phyloP scores from a whole-genome alignment of 2,329 filamentous ascomycete species.

The Orbilia ellipsospora region DNA sequence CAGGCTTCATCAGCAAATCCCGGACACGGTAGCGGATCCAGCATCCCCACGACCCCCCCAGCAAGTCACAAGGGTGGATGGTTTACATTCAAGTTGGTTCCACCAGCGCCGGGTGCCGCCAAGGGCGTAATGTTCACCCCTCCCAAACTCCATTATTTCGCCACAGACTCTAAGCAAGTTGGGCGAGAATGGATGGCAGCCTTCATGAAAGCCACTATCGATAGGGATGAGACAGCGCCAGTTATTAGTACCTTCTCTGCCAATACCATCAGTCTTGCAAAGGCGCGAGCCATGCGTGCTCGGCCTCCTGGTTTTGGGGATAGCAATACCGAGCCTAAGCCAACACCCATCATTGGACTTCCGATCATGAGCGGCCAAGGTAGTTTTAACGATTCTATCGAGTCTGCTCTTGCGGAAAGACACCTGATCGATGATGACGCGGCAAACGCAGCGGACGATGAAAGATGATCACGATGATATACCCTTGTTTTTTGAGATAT shows the following conservation, averaged over 20 bases:
- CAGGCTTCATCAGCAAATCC: slow-evolving; percentile 66
- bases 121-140: slow-evolving; percentile 97
- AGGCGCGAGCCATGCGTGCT: slow-evolving; percentile 87
- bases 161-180: slow-evolving; percentile 87
- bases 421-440: slow-evolving; percentile 49
- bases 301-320: slow-evolving; percentile 74
- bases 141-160: slow-evolving; percentile 96
- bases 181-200: slow-evolving; percentile 98
- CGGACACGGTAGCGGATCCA: slow-evolving; percentile 60
- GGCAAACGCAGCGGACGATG: slow-evolving; percentile 47
- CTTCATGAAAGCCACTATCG: slow-evolving; percentile 98
- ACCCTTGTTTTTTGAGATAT: slow-evolving; percentile 6
- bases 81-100: slow-evolving; percentile 98
- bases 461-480: slow-evolving; percentile 27
- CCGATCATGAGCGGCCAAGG: slow-evolving; percentile 54
- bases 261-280: slow-evolving; percentile 91
- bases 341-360: slow-evolving; percentile 39
- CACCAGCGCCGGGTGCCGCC: slow-evolving; percentile 85
- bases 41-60: slow-evolving; percentile 63
- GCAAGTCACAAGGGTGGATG: slow-evolving; percentile 70
- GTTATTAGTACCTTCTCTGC: slow-evolving; percentile 95
- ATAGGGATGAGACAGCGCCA: slow-evolving; percentile 81
- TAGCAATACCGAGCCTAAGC: slow-evolving; percentile 27
- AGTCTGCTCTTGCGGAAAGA: slow-evolving; percentile 51
- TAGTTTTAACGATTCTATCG: slow-evolving; percentile 54